Evolutionary conservation across 768 basidiomycete genomes (phyloP).

Genomic region (Rhodocollybia butyracea): DNA sequence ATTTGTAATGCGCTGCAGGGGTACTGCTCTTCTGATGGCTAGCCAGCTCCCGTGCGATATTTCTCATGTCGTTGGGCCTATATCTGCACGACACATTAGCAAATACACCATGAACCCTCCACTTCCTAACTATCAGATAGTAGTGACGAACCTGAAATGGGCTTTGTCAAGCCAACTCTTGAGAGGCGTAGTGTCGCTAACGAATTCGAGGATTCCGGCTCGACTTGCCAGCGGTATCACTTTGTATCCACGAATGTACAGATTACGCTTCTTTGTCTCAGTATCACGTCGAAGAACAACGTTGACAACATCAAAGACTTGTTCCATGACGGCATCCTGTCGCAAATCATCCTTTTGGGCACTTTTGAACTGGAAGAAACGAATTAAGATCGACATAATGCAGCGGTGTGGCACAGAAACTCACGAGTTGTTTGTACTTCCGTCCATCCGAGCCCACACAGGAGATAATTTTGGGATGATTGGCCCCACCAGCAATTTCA

Average conservation of each 20-base stretch:
- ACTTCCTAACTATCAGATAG: no score
- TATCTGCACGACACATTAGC: conserved; percentile 45
- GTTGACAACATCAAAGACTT: conserved; percentile 91
- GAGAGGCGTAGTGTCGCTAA: conserved; percentile 71
- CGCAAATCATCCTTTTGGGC: conserved; percentile 88
- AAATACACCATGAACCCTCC: neutral
- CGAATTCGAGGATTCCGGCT: conserved; percentile 90
- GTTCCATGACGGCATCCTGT: conserved; percentile 99
- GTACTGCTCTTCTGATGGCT: conserved; percentile 20
- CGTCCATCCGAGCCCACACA: conserved; percentile 69
- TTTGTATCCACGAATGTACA: conserved; percentile 81
- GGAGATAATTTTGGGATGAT: conserved; percentile 74
- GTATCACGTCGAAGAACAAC: conserved; percentile 68
- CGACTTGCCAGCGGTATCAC: conserved; percentile 80
- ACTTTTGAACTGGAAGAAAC: conserved; percentile 74
- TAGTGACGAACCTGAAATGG: conserved; percentile 51
- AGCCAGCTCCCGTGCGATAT: conserved; percentile 27
- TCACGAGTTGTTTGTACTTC: conserved; percentile 76
- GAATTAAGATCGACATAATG: neutral
- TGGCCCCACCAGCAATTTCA: conserved; percentile 70
- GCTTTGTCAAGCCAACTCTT: conserved; percentile 57
- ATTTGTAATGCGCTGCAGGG: conserved; percentile 9
- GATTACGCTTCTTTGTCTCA: conserved; percentile 67
- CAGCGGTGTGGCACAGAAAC: conserved; percentile 19
- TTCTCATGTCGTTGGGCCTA: conserved; percentile 29